Percentiles rank a stretch among this genome's conserved stretches.
These are phyloP conservation scores for Aspergillus proliferans DNA, from an alignment of 2,329 filamentous ascomycete genomes.

Conservation along the genomic window DNA sequence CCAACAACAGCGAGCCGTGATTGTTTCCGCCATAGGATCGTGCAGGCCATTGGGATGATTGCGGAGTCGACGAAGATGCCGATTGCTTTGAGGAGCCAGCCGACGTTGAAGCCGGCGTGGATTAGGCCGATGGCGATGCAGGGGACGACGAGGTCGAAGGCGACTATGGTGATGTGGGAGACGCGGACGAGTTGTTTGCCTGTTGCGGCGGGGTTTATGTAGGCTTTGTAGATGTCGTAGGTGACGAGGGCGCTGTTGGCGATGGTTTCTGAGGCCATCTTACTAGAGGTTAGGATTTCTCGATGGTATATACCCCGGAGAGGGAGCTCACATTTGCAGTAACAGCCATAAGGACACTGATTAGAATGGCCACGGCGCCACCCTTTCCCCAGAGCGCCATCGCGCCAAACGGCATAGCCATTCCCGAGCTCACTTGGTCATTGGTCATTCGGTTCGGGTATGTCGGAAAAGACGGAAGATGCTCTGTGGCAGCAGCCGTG, in stretches of 20 bases:
- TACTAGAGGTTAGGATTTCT: too few relatives aligned
- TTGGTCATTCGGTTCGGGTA: constrained; percentile 65
- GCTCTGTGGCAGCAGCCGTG: constrained; percentile 69
- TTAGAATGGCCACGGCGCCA: constrained; percentile 68
- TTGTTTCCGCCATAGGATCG: constrained; percentile 74
- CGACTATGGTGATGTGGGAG: constrained; percentile 65
- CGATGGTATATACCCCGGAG: constrained; percentile 47
- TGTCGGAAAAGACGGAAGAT: constrained; percentile 4
- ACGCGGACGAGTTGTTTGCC: constrained; percentile 74
- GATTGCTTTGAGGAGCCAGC: constrained; percentile 85
- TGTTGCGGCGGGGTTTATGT: constrained; percentile 70
- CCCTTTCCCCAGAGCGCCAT: constrained; percentile 76
- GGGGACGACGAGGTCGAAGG: constrained; percentile 72
- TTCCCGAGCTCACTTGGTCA: constrained; percentile 70
- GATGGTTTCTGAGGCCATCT: constrained; percentile 67
- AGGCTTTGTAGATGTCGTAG: constrained; percentile 83
- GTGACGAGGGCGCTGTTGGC: constrained; percentile 62
- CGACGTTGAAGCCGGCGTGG: constrained; percentile 75
- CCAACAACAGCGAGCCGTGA: constrained; percentile 67
- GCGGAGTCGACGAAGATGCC: constrained; percentile 82
- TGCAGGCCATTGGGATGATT: constrained; percentile 73
- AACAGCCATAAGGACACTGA: constrained; percentile 86
- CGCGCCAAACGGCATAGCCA: constrained; percentile 79
- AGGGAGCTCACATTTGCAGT: constrained; percentile 65
- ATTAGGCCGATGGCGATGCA: constrained; percentile 68